These are phyloP conservation scores for Cryphonectria radicalis DNA, from an alignment of 2,329 filamentous ascomycete species.

Conservation along the genomic window DNA sequence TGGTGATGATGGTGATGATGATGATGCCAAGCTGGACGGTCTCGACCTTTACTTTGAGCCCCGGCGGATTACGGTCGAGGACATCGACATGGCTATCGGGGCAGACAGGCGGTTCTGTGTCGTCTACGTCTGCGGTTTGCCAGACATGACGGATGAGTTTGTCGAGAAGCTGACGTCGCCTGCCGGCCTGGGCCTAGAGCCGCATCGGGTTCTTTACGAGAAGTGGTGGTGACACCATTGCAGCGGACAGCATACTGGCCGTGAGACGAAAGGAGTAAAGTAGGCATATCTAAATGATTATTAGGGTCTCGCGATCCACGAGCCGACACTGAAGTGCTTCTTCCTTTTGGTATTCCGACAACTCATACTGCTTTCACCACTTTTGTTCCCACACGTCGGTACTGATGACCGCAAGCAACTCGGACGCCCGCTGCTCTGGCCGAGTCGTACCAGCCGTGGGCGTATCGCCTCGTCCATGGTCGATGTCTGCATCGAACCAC, in stretches of 20 bases:
- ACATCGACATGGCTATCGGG: conserved; percentile 48
- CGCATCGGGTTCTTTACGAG: conserved; percentile 40
- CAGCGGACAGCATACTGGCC: neutral
- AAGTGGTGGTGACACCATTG: conserved; percentile 43
- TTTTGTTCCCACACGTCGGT: neutral
- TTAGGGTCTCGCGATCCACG: conserved; percentile 4
- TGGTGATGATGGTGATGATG: neutral
- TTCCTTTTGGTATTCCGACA: conserved; percentile 3
- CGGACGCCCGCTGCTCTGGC: neutral
- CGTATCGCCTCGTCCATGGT: neutral
- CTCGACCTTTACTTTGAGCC: conserved; percentile 37
- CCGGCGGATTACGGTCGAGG: conserved; percentile 48
- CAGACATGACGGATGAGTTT: conserved; percentile 70
- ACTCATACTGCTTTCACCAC: neutral
- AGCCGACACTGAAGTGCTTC: neutral
- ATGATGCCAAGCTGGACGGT: conserved; percentile 22
- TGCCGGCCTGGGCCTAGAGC: conserved; percentile 35
- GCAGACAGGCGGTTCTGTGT: conserved; percentile 47
- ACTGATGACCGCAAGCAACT: conserved; percentile 1
- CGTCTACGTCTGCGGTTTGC: conserved; percentile 71
- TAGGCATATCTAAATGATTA: neutral
- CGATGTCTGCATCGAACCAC: conserved; percentile 27
- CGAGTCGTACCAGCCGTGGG: conserved; percentile 15
- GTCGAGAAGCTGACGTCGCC: conserved; percentile 50
- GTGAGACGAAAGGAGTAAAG: neutral